Conservation (phyloP, 1,139 yeast species). For the Candida sanyaensis region DNA sequence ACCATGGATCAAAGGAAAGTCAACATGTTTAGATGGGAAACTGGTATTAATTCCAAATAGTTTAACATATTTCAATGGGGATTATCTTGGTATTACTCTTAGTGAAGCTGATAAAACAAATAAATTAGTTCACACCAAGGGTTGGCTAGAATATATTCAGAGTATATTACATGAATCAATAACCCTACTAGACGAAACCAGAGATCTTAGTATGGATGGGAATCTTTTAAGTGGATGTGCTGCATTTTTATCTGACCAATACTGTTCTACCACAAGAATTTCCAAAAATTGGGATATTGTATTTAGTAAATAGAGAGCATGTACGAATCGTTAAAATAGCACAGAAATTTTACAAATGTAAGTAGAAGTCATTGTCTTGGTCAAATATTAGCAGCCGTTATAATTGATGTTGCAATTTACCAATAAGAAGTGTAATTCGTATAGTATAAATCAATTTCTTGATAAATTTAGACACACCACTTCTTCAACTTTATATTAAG, state of each 20-base stretch:
- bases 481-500: too few relatives aligned
- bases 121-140: constrained; percentile 18
- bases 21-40: constrained; percentile 21
- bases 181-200: neutral
- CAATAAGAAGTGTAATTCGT: too few relatives aligned
- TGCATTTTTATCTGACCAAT: constrained; percentile 14
- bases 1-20: constrained; percentile 16
- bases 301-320: too few relatives aligned
- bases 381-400: too few relatives aligned
- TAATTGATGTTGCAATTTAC: too few relatives aligned
- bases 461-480: too few relatives aligned
- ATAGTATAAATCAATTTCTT: too few relatives aligned
- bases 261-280: constrained; percentile 13
- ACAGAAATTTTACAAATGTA: too few relatives aligned
- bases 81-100: constrained; percentile 22
- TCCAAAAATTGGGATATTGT: neutral
- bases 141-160: constrained; percentile 19
- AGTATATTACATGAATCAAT: constrained; percentile 9
- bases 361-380: too few relatives aligned
- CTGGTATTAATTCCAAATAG: constrained; percentile 24
- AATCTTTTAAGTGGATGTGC: constrained; percentile 17
- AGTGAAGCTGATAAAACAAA: constrained; percentile 23
- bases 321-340: too few relatives aligned
- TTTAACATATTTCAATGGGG: constrained; percentile 20
- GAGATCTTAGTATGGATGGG: constrained; percentile 9